Percentiles rank a stretch among this genome's conserved stretches.
These are phyloP conservation scores for Coemansia erecta DNA, from an alignment of 192 early-diverging fungal species.

Conservation along the genomic window DNA sequence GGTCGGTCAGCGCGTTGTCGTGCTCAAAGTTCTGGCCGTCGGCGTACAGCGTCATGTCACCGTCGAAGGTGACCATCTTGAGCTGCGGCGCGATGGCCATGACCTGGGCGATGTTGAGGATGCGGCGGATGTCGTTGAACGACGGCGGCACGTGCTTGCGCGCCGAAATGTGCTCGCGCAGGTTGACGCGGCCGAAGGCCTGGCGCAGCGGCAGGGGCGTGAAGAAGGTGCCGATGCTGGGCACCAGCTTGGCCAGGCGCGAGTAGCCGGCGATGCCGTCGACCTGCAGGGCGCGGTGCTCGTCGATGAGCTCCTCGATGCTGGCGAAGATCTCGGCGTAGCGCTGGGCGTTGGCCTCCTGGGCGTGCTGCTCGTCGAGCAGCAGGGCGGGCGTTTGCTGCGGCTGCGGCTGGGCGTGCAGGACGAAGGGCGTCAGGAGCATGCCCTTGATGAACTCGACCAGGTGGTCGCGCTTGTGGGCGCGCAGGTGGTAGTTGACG, in stretches of 20 bases:
- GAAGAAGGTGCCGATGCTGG: constrained; percentile 81
- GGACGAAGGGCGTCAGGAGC: constrained; percentile 82
- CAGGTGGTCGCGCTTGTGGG: constrained; percentile 87
- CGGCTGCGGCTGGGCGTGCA: constrained; percentile 60
- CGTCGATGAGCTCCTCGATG: constrained; percentile 78
- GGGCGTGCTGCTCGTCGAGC: background rate
- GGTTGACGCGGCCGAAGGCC: constrained; percentile 71
- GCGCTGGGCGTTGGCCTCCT: constrained; percentile 62
- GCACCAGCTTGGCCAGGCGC: constrained; percentile 73
- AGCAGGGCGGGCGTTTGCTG: constrained; percentile 30
- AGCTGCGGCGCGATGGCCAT: constrained; percentile 70
- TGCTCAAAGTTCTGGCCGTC: constrained; percentile 82
- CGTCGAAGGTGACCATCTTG: constrained; percentile 87
- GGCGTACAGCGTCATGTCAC: constrained; percentile 91
- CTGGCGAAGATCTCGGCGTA: constrained; percentile 77
- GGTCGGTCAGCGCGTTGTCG: constrained; percentile 62
- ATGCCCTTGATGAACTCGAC: constrained; percentile 92
- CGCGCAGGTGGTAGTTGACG: constrained; percentile 58
- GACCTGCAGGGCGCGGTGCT: constrained; percentile 40
- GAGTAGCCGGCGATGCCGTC: constrained; percentile 57
- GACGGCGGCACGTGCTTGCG: constrained; percentile 83
- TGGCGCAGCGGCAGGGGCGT: constrained; percentile 73
- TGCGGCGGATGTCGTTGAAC: constrained; percentile 89
- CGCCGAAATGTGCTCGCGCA: constrained; percentile 65
- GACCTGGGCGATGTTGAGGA: constrained; percentile 88